phyloP scores from a whole-genome alignment of 371 early-diverging fungal genomes.

The Catenaria anguillulae region DNA sequence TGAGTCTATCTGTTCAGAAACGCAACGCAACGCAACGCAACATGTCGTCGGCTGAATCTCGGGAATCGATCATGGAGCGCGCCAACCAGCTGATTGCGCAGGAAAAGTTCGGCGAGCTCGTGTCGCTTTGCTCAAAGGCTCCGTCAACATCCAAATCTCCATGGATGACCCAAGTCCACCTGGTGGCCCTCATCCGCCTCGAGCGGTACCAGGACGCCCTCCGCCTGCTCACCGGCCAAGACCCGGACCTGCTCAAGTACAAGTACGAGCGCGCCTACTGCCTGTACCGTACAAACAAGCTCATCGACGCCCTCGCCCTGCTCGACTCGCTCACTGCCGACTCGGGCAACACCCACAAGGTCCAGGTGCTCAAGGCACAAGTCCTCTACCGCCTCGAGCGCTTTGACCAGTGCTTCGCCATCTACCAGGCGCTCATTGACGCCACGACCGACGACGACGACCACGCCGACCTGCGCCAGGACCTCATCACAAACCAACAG shows the following conservation, averaged over 20 bases:
- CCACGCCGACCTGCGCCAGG: conserved; percentile 30
- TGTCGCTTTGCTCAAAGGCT: background rate
- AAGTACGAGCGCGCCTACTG: conserved; percentile 53
- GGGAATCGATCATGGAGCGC: too few relatives aligned
- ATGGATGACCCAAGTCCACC: conserved; percentile 24
- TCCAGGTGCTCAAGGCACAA: conserved; percentile 50
- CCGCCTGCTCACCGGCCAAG: too few relatives aligned
- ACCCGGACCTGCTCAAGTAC: conserved; percentile 19
- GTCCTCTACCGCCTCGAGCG: conserved; percentile 35
- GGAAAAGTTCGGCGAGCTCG: background rate
- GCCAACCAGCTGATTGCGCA: background rate
- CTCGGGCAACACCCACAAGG: conserved; percentile 21
- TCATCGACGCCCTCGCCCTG: conserved; percentile 35
- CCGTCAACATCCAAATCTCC: background rate
- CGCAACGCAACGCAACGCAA: too few relatives aligned
- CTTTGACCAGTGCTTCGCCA: conserved; percentile 13
- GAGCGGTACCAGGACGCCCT: conserved; percentile 50
- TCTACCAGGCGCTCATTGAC: conserved; percentile 13
- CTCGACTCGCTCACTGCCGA: conserved; percentile 23
- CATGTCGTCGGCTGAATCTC: too few relatives aligned
- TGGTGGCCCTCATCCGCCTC: conserved; percentile 50
- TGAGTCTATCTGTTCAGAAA: too few relatives aligned
- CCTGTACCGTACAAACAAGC: conserved; percentile 49
- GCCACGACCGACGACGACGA: conserved; percentile 18
- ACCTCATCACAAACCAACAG: conserved; percentile 39